A percentile compares a stretch with the other conserved stretches of the same genome.
Evolutionary conservation across 768 basidiomycete genomes (phyloP).

Genomic region (Suillus plorans): DNA sequence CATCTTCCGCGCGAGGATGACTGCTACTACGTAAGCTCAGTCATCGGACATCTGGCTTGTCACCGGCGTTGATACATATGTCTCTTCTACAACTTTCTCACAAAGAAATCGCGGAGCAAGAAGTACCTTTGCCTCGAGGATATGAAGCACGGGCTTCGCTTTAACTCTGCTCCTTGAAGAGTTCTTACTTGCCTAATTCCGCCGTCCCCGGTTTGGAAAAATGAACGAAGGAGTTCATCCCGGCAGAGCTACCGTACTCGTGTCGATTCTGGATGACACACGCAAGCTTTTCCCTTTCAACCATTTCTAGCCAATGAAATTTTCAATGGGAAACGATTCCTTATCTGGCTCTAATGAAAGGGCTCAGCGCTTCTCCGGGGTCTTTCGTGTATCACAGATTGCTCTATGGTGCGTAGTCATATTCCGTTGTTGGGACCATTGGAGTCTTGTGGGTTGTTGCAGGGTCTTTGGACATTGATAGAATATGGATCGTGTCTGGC

Average conservation of each 20-base stretch:
- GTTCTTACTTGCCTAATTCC: slow-evolving; percentile 6
- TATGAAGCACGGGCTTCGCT: slow-evolving; percentile 8
- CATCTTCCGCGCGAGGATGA: neutral
- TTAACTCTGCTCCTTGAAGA: slow-evolving; percentile 13
- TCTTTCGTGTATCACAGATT: neutral
- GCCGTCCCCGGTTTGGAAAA: slow-evolving; percentile 3
- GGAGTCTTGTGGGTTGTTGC: neutral
- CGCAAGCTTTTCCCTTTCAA: neutral
- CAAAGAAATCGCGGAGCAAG: slow-evolving; percentile 10
- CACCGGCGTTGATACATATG: slow-evolving; percentile 8
- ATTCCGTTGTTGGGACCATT: neutral
- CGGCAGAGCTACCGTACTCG: slow-evolving; percentile 10
- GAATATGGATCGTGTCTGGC: neutral
- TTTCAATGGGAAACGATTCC: slow-evolving; percentile 4
- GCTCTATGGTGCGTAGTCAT: neutral
- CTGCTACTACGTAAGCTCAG: slow-evolving; percentile 1
- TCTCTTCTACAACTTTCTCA: slow-evolving; percentile 25
- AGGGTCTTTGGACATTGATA: neutral
- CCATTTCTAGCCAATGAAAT: neutral
- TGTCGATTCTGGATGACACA: slow-evolving; percentile 26
- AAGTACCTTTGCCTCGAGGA: slow-evolving; percentile 11
- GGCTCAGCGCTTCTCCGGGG: neutral
- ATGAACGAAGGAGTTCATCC: slow-evolving; percentile 20
- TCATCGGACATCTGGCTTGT: slow-evolving; percentile 9
- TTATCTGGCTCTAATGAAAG: slow-evolving; percentile 7